Base-by-base conservation (phyloP, 768 basidiomycete species). In the Suillus americanus region DNA sequence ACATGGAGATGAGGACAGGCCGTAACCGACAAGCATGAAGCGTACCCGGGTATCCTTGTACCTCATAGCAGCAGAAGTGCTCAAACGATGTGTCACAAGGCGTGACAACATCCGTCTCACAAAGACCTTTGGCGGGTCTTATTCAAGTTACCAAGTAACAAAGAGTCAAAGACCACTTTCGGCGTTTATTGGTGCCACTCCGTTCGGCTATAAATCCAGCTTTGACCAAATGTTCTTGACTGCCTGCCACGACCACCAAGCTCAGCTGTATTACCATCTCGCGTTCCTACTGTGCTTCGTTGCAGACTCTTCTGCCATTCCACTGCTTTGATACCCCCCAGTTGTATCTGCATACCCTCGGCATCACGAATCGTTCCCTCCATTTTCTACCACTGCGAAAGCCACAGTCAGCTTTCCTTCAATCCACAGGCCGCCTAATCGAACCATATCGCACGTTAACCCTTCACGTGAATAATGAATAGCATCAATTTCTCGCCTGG, bases 371-470 rank as follows among this genome's bases (percentile, higher is more conserved):
- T 57, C 16, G 28, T 37, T 57, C n/a, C 16, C 30, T 33, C 18
- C 28, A 23, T 23, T 38, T 23, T 53, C 20, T 28, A 35, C 30
- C 30, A 2, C 12, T 56, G 20, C 9, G n/a, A 61, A 53, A 35
- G 43, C 61, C 51, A 56, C 60, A 61, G 14, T 38, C 35, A 50
- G 43, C 60, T 38, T 57, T 38, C 60, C 37, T 28, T n/a, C 25
- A 10, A 18, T 56, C 20, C n/a, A n/a, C n/a, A 13, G 35, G 5
- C 37, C 33, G 40, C 16, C 18, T 20, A 56, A 12, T 38, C 16
- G 28, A 37, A 37, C 25, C 10, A 23, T 61, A 60, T 60, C 23
- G 25, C 38, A 55, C 62, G 13, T 30, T 20, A 62, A 20, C 25
- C 37, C 10, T 59, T 20, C 30, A 57, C 18, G 33, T n/a, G n/a